phyloP scores from a whole-genome alignment of 805 yeast genomes.

The Candida lessepsii region DNA sequence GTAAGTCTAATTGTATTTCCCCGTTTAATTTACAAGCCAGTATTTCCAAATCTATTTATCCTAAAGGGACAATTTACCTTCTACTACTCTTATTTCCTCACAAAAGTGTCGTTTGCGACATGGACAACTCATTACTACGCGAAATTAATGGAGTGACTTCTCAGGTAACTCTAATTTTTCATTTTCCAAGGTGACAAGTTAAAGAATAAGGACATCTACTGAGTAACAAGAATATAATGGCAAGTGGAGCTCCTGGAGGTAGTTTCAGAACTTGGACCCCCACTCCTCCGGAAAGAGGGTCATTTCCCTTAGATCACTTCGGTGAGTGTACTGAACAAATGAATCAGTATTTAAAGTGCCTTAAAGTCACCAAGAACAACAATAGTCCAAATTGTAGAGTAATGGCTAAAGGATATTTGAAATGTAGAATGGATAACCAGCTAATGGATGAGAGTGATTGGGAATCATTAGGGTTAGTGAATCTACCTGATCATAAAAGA shows the following conservation, averaged over 20 bases:
- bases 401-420: conserved; percentile 76
- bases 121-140: too few relatives aligned
- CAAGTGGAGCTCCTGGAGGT: conserved; percentile 39
- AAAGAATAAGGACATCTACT: too few relatives aligned
- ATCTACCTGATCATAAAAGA: conserved; percentile 31
- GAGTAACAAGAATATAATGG: conserved; percentile 24
- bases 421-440: conserved; percentile 83
- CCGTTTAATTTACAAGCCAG: too few relatives aligned
- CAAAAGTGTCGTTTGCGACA: too few relatives aligned
- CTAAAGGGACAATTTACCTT: too few relatives aligned
- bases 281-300: conserved; percentile 94
- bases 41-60: too few relatives aligned
- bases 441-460: conserved; percentile 43
- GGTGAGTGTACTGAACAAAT: conserved; percentile 79
- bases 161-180: too few relatives aligned
- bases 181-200: too few relatives aligned
- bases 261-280: conserved; percentile 54
- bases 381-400: conserved; percentile 90
- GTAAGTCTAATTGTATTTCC: too few relatives aligned
- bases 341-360: conserved; percentile 73
- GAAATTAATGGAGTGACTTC: too few relatives aligned
- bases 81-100: too few relatives aligned
- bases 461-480: conserved; percentile 43
- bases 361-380: conserved; percentile 72
- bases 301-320: conserved; percentile 89